These are phyloP conservation scores for Davidsoniella virescens DNA, from an alignment of 2,329 filamentous ascomycete species.

Conservation along the genomic window DNA sequence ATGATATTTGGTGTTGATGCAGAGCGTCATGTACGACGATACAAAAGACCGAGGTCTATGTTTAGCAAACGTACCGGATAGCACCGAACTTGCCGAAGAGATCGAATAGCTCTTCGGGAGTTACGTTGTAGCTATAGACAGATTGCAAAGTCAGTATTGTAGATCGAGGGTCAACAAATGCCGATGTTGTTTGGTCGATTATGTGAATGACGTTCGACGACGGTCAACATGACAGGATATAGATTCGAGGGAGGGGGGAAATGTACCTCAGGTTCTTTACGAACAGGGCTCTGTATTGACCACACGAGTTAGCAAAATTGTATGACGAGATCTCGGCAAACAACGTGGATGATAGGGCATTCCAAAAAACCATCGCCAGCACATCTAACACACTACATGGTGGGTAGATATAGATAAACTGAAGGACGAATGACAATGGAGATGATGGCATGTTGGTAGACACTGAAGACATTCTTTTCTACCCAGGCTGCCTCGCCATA, in stretches of 20 bases:
- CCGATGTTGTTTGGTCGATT: background rate
- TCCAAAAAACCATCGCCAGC: too few relatives aligned
- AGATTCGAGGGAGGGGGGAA: conserved; percentile 5
- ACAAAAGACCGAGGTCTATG: too few relatives aligned
- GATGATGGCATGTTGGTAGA: too few relatives aligned
- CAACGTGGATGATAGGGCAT: too few relatives aligned
- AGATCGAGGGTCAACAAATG: background rate
- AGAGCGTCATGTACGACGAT: too few relatives aligned
- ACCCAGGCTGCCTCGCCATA: too few relatives aligned
- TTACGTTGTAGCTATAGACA: conserved; percentile 79
- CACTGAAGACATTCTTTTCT: too few relatives aligned
- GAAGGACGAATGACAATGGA: too few relatives aligned
- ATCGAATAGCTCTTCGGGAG: conserved; percentile 92
- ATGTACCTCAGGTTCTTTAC: conserved; percentile 96
- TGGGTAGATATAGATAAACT: too few relatives aligned
- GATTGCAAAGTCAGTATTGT: background rate
- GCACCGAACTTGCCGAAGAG: conserved; percentile 96
- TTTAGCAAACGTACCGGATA: conserved; percentile 53
- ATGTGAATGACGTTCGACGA: background rate
- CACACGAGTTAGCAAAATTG: conserved; percentile 8
- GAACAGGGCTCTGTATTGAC: conserved; percentile 72
- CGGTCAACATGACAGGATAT: background rate
- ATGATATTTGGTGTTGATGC: too few relatives aligned
- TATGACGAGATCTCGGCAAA: background rate
- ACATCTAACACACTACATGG: too few relatives aligned